Base-by-base conservation (phyloP, 352 stramenopile species). In the Pythium sukuiense region DNA sequence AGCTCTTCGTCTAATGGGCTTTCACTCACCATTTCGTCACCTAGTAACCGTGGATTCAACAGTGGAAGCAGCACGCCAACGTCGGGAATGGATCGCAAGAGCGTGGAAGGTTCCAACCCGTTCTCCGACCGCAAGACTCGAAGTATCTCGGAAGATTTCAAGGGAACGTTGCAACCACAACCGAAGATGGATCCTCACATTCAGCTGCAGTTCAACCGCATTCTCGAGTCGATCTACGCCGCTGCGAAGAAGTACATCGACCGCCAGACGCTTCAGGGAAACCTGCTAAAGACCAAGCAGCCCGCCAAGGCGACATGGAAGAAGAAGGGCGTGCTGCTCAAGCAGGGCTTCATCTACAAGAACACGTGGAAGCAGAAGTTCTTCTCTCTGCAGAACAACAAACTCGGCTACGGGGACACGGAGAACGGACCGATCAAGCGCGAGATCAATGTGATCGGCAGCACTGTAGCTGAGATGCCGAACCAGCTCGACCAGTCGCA, bases 281-380 rank as follows among this genome's bases (percentile, higher is more conserved):
- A 81, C 53, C 59, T 89, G 52, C 49, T 92, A 24, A 78, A 83
- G 27, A 65, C 71, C 9, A 91, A 85, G 46, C 77, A 89, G 60
- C 80, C 79, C 14, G 73, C 80, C 26, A 81, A 90, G 53, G 88
- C 88, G 24, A 95, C 86, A 46, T 96, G 88, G 88, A 96, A 96
- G 76, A 96, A 96, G 73, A 95, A 95, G 63, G 88, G 88, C 0
- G 70, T 86, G 68, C 70, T 96, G 26, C 70, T 96, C 7, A 96
- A 96, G 67, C 88, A 96, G 61, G 86, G 86, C 9, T 94, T 94
- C 65, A 90, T 96, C 58, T 95, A 96, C 80, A 95, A 95, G 70
- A 94, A 92, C 72, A 92, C 88, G 58, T 96, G 88, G 88, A 92
- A 93, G 70, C 78, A 80, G 50, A 95, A 92, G 50, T 93, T 81